Base-by-base conservation (phyloP, 805 yeast species). In the Barnettozyma sucrosica region DNA sequence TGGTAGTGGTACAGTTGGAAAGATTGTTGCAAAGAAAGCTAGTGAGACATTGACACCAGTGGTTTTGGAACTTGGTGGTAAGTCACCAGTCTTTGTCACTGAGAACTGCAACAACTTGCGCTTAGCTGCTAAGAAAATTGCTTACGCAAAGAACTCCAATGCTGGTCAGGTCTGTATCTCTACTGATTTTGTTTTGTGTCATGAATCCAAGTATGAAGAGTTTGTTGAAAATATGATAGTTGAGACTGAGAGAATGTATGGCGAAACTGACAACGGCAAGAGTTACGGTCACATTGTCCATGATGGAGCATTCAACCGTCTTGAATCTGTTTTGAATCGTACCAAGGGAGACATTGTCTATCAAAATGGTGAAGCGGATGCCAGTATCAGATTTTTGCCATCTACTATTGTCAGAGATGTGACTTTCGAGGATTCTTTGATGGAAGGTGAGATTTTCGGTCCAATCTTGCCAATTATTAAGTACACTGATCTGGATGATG, bases 131-230 rank as follows among this genome's bases (percentile, higher is more conserved):
- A 75, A 74, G 53, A 77, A 97, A 65, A 67, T 88, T 14, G 74
- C 76, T 1, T 87, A 93, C 86, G 92, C 90, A 16, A 79, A 83
- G 55, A 83, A 83, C 60, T 67, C 78, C 28, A 92, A 89, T 62
- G 78, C 85, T 16, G 98, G 98, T 16, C 98, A 90, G 68, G 81
- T 93, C 2, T 90, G 97, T 69, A 85, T 88, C 36, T 86, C 96
- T 9, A 85, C 90, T 8, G 98, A 92, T 67, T 90, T 89, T 59
- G 67, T 85, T 5, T 58, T 88, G 40, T 84, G 81, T n/a, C 88
- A 84, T 49, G 77, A 73, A 47, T 63, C 71, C 3, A 65, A 81
- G 20, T 79, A 81, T 57, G 76, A 69, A 24, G 67, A 76, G 52
- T 76, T 86, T 44, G 65, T 80, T 7, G 55, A 55, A 1, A 69